Conservation (phyloP, 768 basidiomycete species). For the Piloderma croceum region DNA sequence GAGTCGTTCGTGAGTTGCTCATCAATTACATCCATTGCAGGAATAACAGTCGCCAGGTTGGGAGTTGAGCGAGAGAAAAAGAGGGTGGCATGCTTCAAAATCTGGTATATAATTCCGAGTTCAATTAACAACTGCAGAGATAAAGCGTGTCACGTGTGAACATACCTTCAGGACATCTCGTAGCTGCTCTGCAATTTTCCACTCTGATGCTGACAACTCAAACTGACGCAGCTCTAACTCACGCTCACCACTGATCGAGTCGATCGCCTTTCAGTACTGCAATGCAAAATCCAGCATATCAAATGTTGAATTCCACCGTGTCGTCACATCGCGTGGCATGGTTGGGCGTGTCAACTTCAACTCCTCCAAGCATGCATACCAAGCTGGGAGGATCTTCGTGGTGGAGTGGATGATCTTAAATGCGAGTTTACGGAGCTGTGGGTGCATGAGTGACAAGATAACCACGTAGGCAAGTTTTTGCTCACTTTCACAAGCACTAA, state of each 20-base stretch:
- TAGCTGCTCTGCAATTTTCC: conserved; percentile 29
- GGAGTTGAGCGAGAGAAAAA: conserved; percentile 26
- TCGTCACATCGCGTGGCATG: conserved; percentile 34
- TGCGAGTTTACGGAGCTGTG: conserved; percentile 6
- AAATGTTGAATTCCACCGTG: conserved; percentile 34
- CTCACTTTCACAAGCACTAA: conserved; percentile 30
- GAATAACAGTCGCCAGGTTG: conserved; percentile 29
- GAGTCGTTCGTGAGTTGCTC: conserved; percentile 10
- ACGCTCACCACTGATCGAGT: conserved; percentile 19
- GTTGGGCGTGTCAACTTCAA: conserved; percentile 11
- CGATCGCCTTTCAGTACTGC: conserved; percentile 22
- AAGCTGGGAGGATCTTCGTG: conserved; percentile 18
- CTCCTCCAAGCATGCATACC: conserved; percentile 12
- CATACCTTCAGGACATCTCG: conserved; percentile 24
- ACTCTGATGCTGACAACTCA: conserved; percentile 25
- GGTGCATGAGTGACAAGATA: not conserved
- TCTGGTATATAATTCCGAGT: conserved; percentile 16
- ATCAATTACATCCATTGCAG: conserved; percentile 34
- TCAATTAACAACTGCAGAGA: not conserved
- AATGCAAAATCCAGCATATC: conserved; percentile 32
- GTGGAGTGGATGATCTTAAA: conserved; percentile 16
- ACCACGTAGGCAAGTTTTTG: not conserved
- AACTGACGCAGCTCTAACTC: conserved; percentile 19
- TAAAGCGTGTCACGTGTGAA: not conserved
- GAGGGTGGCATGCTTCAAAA: conserved; percentile 30